A percentile compares a stretch with the other conserved stretches of the same genome.
Conservation (phyloP, 2,329 filamentous ascomycete genomes). For the Lasiodiplodia sp. region DNA sequence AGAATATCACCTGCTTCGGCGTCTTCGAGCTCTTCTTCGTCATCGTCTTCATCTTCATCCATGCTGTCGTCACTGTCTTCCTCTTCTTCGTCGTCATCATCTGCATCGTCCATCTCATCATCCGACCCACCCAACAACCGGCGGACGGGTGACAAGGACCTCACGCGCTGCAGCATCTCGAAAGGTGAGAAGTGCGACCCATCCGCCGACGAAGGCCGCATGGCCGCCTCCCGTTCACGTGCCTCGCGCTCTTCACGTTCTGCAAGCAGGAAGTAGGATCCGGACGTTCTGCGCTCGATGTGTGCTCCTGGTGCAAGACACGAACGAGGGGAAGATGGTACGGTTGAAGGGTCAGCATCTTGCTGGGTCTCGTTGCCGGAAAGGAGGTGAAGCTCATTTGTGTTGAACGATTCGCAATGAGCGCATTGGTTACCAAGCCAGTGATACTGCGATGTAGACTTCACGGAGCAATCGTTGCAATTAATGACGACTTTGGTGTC, state of each 20-base stretch:
- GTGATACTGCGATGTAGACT: constrained; percentile 86
- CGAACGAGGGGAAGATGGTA: constrained; percentile 9
- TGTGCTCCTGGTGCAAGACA: constrained; percentile 5
- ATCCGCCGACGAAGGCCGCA: constrained; percentile 36
- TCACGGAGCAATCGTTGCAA: constrained; percentile 94
- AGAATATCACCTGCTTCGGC: constrained; percentile 34
- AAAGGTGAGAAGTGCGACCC: constrained; percentile 52
- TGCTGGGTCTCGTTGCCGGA: constrained; percentile 48
- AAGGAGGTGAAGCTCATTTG: constrained; percentile 56
- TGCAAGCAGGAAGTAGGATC: constrained; percentile 33
- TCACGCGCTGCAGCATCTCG: constrained; percentile 56
- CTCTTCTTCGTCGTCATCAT: constrained; percentile 43
- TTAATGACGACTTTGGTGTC: constrained; percentile 83
- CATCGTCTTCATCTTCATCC: constrained; percentile 39
- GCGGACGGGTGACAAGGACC: constrained; percentile 54
- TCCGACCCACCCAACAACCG: constrained; percentile 49
- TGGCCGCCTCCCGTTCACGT: constrained; percentile 18
- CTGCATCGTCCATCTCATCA: constrained; percentile 41
- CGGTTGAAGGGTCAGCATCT: background rate
- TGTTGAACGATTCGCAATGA: constrained; percentile 63
- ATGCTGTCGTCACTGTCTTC: constrained; percentile 45
- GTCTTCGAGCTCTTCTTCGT: constrained; percentile 37
- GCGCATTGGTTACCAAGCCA: constrained; percentile 93
- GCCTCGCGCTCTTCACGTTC: constrained; percentile 36
- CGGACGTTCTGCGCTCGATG: constrained; percentile 26